Conservation (phyloP, 202 grass and related monocot genomes). For the Elaeis oleifera region DNA sequence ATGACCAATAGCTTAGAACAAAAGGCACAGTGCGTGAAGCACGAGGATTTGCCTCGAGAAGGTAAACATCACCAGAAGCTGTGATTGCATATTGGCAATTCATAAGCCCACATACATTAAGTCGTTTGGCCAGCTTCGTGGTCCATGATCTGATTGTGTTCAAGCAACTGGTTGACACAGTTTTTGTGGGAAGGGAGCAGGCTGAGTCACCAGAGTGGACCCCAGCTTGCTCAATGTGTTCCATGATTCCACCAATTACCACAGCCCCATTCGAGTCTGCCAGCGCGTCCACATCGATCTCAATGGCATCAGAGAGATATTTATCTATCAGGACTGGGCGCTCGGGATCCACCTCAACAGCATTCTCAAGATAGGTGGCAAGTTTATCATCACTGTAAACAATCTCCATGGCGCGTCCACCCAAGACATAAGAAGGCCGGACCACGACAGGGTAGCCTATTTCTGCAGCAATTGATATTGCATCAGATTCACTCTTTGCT, state of each 20-base stretch:
- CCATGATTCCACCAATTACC: conserved; percentile 7
- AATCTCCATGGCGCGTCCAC: conserved; percentile 4
- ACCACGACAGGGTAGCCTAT: conserved; percentile 1
- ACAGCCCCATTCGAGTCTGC: background rate
- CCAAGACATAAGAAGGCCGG: conserved; percentile 4
- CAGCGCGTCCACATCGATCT: conserved; percentile 1
- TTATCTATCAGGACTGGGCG: background rate
- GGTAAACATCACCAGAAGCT: background rate
- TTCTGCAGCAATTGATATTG: background rate
- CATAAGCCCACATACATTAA: conserved; percentile 1
- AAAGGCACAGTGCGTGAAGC: conserved; percentile 5
- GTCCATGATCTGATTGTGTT: background rate
- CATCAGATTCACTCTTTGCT: background rate
- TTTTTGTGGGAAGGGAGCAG: background rate
- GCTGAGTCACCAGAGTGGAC: conserved; percentile 5
- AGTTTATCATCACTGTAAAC: conserved; percentile 3
- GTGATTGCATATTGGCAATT: conserved; percentile 1
- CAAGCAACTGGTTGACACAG: background rate
- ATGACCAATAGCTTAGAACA: background rate
- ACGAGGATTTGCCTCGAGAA: conserved; percentile 2
- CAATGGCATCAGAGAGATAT: background rate
- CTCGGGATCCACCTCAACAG: background rate
- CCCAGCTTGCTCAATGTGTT: conserved; percentile 7
- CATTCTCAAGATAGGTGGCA: background rate
- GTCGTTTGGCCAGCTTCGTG: background rate